Evolutionary conservation across 106 monocot genomes (phyloP).

Genomic region (Dendrobium nobile): DNA sequence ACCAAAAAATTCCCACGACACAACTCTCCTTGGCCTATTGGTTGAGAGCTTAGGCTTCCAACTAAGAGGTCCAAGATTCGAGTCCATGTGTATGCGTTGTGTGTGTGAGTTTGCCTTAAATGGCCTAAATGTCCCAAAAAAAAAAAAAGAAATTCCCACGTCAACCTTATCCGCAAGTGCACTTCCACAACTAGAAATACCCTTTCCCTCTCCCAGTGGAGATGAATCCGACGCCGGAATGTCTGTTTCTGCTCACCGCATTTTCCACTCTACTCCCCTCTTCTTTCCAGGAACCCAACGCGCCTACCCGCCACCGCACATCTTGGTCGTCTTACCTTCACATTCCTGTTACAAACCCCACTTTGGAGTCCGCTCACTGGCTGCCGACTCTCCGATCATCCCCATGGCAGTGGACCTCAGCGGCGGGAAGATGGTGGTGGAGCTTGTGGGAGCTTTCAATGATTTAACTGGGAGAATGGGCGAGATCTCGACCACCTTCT

Average conservation of each 20-base stretch:
- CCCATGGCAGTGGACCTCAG: not conserved
- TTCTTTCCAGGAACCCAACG: not conserved
- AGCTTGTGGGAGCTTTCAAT: conserved; percentile 73
- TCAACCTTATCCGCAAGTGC: too few relatives aligned
- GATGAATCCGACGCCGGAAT: not conserved
- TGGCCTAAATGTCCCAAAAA: too few relatives aligned
- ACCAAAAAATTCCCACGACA: too few relatives aligned
- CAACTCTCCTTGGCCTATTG: too few relatives aligned
- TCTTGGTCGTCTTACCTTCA: not conserved
- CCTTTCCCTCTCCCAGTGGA: not conserved
- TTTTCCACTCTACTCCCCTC: not conserved
- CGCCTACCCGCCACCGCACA: not conserved
- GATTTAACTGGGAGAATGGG: conserved; percentile 76
- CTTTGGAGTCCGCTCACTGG: not conserved
- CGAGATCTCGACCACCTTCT: conserved; percentile 38
- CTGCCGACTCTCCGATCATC: not conserved
- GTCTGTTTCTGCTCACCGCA: not conserved
- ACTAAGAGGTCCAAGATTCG: too few relatives aligned
- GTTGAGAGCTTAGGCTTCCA: too few relatives aligned
- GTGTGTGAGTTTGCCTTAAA: too few relatives aligned
- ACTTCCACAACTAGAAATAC: too few relatives aligned
- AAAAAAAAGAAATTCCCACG: too few relatives aligned
- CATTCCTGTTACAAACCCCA: not conserved
- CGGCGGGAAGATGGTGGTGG: conserved; percentile 35
- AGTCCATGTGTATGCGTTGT: too few relatives aligned